A percentile compares a stretch with the other conserved stretches of the same genome.
Conservation (phyloP, 805 yeast genomes). For the Suhomyces pyralidae region DNA sequence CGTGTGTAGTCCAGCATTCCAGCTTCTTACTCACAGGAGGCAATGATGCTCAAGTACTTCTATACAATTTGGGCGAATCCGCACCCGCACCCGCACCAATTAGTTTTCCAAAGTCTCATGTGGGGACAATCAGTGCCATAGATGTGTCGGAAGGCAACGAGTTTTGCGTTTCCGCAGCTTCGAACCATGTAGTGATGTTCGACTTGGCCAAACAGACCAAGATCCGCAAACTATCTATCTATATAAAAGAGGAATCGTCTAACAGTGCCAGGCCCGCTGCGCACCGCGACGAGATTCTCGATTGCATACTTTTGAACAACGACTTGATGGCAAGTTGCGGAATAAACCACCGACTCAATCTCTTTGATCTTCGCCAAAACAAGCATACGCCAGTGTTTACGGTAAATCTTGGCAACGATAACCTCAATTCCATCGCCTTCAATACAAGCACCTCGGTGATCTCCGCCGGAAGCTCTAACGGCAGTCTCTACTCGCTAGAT, state of each 20-base stretch:
- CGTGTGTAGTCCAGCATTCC: slow-evolving; percentile 12
- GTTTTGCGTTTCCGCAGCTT: slow-evolving; percentile 13
- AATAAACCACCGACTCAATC: slow-evolving; percentile 16
- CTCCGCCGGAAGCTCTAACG: slow-evolving; percentile 21
- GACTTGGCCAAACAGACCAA: slow-evolving; percentile 17
- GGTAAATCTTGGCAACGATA: slow-evolving; percentile 21
- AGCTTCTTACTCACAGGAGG: slow-evolving; percentile 20
- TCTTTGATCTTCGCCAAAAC: slow-evolving; percentile 22
- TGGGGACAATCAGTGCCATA: slow-evolving; percentile 16
- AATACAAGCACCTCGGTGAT: slow-evolving; percentile 5
- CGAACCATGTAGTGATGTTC: slow-evolving; percentile 15
- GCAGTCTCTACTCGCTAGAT: slow-evolving; percentile 20
- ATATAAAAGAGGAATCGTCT: not conserved
- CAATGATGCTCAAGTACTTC: slow-evolving; percentile 15
- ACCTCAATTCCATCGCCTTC: slow-evolving; percentile 20
- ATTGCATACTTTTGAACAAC: slow-evolving; percentile 17
- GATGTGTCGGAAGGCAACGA: slow-evolving; percentile 10
- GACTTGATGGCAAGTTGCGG: slow-evolving; percentile 25
- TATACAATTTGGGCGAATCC: slow-evolving; percentile 9
- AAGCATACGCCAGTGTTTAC: slow-evolving; percentile 12
- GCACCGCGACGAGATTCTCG: slow-evolving; percentile 16
- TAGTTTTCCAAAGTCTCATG: slow-evolving; percentile 16
- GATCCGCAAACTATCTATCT: slow-evolving; percentile 5
- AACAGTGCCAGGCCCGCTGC: not conserved
- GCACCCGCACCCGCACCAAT: slow-evolving; percentile 3